Conservation (phyloP, 768 basidiomycete genomes). For the Peribolospora kevripleyi region DNA sequence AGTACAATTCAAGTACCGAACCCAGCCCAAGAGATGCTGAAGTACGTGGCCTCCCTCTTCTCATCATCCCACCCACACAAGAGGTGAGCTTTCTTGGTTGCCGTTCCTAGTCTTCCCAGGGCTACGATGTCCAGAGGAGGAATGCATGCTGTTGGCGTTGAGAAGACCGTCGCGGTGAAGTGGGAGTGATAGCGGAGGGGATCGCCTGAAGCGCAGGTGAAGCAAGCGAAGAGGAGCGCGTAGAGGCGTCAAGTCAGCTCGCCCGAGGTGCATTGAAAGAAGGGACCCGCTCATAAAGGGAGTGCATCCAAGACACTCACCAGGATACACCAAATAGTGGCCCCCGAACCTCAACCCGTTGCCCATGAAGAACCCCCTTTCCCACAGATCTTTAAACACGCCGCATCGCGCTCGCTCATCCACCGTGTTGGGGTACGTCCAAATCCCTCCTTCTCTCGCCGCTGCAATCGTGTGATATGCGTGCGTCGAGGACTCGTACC, state of each 20-base stretch:
- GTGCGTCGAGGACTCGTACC: slow-evolving; percentile 32
- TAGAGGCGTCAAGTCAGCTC: too few relatives aligned
- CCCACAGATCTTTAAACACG: slow-evolving; percentile 58
- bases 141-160: slow-evolving; percentile 35
- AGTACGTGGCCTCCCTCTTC: slow-evolving; percentile 30
- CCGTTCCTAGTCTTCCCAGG: slow-evolving; percentile 82
- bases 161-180: slow-evolving; percentile 61
- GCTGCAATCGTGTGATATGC: slow-evolving; percentile 32
- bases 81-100: slow-evolving; percentile 86
- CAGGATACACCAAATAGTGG: slow-evolving; percentile 88
- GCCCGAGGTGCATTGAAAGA: neutral
- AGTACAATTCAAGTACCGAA: slow-evolving; percentile 33
- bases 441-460: slow-evolving; percentile 44
- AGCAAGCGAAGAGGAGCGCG: neutral
- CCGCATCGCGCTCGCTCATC: slow-evolving; percentile 45
- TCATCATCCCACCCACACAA: slow-evolving; percentile 64
- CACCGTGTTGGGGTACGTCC: slow-evolving; percentile 44
- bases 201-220: slow-evolving; percentile 34
- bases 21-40: slow-evolving; percentile 73
- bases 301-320: slow-evolving; percentile 24
- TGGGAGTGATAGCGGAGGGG: slow-evolving; percentile 92
- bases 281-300: neutral
- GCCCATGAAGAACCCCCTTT: slow-evolving; percentile 65
- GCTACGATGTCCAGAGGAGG: slow-evolving; percentile 84
- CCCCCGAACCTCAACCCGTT: slow-evolving; percentile 84